Evolutionary conservation across 306 rosid species (phyloP).

Genomic region (Quercus gilva): DNA sequence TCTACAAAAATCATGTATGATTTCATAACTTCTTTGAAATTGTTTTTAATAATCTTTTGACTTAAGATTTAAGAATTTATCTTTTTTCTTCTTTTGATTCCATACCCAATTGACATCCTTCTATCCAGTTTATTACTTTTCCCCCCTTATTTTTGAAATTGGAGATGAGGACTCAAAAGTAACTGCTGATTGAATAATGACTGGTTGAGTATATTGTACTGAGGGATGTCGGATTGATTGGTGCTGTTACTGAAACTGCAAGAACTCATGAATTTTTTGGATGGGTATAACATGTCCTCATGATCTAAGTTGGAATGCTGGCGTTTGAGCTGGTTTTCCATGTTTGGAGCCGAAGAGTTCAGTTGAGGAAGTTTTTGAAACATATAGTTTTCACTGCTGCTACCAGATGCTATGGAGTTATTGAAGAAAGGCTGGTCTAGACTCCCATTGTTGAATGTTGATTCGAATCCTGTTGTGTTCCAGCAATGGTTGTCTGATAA

Average conservation of each 20-base stretch:
- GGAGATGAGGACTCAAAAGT: constrained; percentile 47
- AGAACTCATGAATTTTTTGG: constrained; percentile 40
- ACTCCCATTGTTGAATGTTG: constrained; percentile 23
- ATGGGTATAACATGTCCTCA: constrained; percentile 32
- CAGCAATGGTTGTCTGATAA: constrained; percentile 46
- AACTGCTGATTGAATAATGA: constrained; percentile 44
- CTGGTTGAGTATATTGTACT: constrained; percentile 41
- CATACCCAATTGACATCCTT: neutral
- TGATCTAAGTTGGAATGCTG: constrained; percentile 27
- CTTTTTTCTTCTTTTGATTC: neutral
- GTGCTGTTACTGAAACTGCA: constrained; percentile 33
- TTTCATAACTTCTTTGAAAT: neutral
- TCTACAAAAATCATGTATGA: neutral
- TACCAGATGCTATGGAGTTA: neutral
- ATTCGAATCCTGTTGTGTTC: constrained; percentile 26
- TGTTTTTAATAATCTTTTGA: neutral
- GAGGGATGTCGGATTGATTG: constrained; percentile 37
- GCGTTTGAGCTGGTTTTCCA: constrained; percentile 40
- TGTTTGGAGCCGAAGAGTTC: constrained; percentile 20
- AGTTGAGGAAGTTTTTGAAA: constrained; percentile 34
- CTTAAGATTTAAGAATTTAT: neutral
- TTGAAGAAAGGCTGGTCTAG: constrained; percentile 24
- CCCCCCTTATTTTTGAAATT: constrained; percentile 35
- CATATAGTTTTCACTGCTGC: constrained; percentile 6
- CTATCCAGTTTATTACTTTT: neutral